Evolutionary conservation across 140 eudicot genomes (phyloP), one percentile per base, ranked within the genome.

Genomic region (Anethum foeniculum): DNA sequence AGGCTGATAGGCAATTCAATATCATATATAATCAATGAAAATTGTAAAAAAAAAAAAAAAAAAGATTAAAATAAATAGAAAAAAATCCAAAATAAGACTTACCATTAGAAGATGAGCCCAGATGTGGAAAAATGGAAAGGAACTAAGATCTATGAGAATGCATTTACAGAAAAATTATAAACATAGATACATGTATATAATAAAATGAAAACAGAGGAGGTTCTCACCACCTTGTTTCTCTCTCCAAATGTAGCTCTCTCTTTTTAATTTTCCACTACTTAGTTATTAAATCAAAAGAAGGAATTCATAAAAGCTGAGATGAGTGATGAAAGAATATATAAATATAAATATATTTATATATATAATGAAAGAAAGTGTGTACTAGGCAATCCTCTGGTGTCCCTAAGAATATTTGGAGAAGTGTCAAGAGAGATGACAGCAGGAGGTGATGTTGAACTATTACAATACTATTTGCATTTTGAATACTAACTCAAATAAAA

Each of bases 301-400:
- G 87, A 82, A 74, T 82, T 85, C 76, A 79, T 46, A 86, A 65
- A 65, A 30, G 84, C 85, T 58, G n/a, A 58, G 67, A 58, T 58
- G 67, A 7, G 67, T 58, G 76, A 84, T 58, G 90, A 85, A 72
- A 79, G 56, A 58, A 87, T 74, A 82, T 82, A 82, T 77, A 84
- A 77, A 82, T 23, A 58, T 21, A 54, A 49, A 75, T 72, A 69
- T 51, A 81, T 39, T 2, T 76, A 71, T 84, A 62, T 28, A 69
- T 47, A n/a, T n/a, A n/a, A n/a, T 34, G 82, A 52, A 86, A 81
- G 80, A 32, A 44, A 68, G 75, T 69, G 78, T 58, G 76, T 83
- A 85, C 79, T 76, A 77, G 89, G 90, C 85, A 88, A 86, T 88
- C 85, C 86, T 88, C 85, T 90, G 89, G 96, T 90, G 88, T 84